A percentile compares a stretch with the other conserved stretches of the same genome.
Conservation (phyloP, 176 grass and related monocot species). For the Oryza meyeriana region DNA sequence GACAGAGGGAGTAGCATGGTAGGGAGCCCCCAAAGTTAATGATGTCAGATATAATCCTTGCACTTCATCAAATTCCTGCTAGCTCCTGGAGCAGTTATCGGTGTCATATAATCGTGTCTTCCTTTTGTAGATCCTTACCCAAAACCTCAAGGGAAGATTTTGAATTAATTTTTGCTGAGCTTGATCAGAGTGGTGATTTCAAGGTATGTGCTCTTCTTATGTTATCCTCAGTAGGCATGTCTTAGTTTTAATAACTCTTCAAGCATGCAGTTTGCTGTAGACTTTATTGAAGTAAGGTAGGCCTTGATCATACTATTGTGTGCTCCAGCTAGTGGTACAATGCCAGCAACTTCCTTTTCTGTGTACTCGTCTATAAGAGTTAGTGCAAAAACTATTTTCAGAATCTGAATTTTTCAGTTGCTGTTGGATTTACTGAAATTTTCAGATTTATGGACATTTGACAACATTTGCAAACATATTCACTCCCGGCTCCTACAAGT, state of each 20-base stretch:
- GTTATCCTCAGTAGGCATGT: not conserved
- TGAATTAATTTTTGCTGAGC: slow-evolving; percentile 86
- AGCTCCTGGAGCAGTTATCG: slow-evolving; percentile 12
- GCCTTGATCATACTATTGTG: not conserved
- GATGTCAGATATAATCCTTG: not conserved
- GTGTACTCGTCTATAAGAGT: not conserved
- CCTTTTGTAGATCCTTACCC: slow-evolving; percentile 76
- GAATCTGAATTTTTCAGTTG: not conserved
- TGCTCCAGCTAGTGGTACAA: not conserved
- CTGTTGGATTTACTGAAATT: not conserved
- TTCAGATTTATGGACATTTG: not conserved
- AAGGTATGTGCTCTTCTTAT: slow-evolving; percentile 54
- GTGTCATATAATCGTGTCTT: slow-evolving; percentile 32
- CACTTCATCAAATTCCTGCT: slow-evolving; percentile 22
- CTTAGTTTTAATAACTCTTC: not conserved
- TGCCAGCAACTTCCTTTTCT: not conserved
- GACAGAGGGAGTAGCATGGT: too few relatives aligned
- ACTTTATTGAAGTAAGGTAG: slow-evolving; percentile 11
- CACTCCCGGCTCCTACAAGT: not conserved
- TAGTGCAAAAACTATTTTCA: not conserved
- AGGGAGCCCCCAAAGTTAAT: not conserved
- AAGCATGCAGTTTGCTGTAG: not conserved
- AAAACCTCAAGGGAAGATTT: slow-evolving; percentile 97
- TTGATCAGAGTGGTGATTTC: slow-evolving; percentile 96
- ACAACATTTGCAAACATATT: not conserved